These are phyloP conservation scores for Cladosporium sphaerospermum DNA, from an alignment of 2,329 filamentous ascomycete genomes.

Conservation along the genomic window DNA sequence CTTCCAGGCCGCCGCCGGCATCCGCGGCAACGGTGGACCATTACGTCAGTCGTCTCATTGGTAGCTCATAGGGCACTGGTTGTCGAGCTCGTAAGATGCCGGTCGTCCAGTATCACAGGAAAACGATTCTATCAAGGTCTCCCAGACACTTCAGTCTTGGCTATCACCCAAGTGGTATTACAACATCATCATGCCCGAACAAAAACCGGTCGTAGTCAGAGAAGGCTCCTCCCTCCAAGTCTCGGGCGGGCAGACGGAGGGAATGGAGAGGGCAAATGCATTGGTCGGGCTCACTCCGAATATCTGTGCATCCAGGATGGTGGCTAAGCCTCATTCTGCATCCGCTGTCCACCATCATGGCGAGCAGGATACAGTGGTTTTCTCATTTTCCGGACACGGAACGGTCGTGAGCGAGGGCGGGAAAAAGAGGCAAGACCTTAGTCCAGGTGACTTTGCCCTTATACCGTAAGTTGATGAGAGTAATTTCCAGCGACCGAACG, in stretches of 20 bases:
- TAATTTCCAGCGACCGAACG: not conserved
- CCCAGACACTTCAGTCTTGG: not conserved
- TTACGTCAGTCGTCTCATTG: no score
- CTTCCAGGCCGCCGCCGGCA: no score
- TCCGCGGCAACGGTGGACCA: no score
- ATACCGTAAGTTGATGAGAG: conserved; percentile 43
- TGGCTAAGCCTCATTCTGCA: conserved; percentile 55
- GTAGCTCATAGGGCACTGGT: no score
- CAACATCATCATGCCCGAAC: conserved; percentile 15
- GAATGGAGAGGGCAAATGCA: conserved; percentile 50
- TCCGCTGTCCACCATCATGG: conserved; percentile 65
- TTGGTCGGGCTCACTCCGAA: conserved; percentile 58
- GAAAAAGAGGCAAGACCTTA: conserved; percentile 51
- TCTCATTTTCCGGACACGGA: conserved; percentile 54
- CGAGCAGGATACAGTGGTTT: conserved; percentile 65
- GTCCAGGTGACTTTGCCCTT: conserved; percentile 62
- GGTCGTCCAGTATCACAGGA: no score
- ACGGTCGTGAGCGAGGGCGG: conserved; percentile 54
- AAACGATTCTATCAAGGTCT: no score
- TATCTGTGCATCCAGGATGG: conserved; percentile 61
- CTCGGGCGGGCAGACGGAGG: conserved; percentile 41
- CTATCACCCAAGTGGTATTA: not conserved
- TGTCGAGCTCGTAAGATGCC: no score
- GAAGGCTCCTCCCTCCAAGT: conserved; percentile 42
- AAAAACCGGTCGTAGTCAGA: conserved; percentile 47